Conservation (phyloP, 176 grass and related monocot genomes). For the Triticum monococcum region DNA sequence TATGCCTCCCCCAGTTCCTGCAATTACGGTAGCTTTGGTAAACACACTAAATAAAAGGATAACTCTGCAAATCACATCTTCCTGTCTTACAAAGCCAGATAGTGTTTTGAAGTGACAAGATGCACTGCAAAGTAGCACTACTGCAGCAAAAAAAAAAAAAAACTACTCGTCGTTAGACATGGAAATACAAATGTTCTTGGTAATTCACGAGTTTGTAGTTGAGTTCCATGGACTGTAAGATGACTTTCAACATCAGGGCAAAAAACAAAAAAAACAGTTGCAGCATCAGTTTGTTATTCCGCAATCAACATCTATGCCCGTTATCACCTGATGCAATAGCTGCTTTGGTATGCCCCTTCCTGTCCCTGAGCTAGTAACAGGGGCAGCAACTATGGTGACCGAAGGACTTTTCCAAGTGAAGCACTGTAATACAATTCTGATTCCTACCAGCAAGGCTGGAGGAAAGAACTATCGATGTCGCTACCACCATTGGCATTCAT, state of each 20-base stretch:
- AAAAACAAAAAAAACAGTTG: background rate
- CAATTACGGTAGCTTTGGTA: slow-evolving; percentile 21
- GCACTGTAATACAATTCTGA: background rate
- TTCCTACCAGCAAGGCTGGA: background rate
- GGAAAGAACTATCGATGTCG: background rate
- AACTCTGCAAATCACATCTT: background rate
- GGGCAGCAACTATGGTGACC: background rate
- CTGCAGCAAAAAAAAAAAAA: background rate
- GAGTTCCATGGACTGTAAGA: background rate
- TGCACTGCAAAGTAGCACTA: background rate
- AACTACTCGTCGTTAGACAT: background rate
- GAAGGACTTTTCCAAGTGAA: background rate
- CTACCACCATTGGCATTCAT: background rate
- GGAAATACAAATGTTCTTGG: background rate
- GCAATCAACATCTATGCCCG: background rate
- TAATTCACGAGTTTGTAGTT: background rate
- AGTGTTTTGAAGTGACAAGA: background rate
- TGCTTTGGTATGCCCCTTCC: background rate
- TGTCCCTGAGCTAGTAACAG: background rate
- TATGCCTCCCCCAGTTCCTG: slow-evolving; percentile 88
- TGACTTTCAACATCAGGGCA: background rate
- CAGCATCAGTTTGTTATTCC: background rate
- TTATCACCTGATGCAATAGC: background rate
- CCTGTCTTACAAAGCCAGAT: background rate
- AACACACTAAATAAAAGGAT: background rate